Evolutionary conservation across 164 flowering plant genomes (phyloP), one percentile per base, ranked within the genome.

Genomic region (Santalum album): DNA sequence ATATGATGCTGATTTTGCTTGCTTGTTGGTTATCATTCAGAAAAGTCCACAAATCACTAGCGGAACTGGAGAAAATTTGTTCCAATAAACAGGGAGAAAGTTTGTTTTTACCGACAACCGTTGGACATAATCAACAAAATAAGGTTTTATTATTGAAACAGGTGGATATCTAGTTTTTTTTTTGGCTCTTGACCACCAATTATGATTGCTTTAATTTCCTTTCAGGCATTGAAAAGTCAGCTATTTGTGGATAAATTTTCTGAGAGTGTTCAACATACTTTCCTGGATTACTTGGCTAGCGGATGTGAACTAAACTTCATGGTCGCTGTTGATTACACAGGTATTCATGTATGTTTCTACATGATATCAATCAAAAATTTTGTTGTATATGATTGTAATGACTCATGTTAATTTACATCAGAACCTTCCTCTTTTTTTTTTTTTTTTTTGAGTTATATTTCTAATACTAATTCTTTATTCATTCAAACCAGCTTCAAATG

Each of bases 301-400:
- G 92, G 96, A n/a, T 88, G 67, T 71, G 85, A 85, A 58, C 62
- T 88, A 54, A 88, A 75, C 67, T 83, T 85, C 71, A 88, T 88
- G 96, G 96, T 83, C 59, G 96, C 96, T 43, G 53, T 88, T 67
- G 96, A 88, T 75, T 88, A 81, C 67, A 88, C 96, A 40, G 96
- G 96, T 86, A 64, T 25, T 32, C 40, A 65, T 58, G 21, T 24
- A 20, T 25, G 39, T 26, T 44, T 44, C 21, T 38, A 38, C 14
- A n/a, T n/a, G n/a, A n/a, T n/a, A n/a, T n/a, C n/a, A n/a, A n/a
- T n/a, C n/a, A n/a, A n/a, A n/a, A n/a, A n/a, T n/a, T n/a, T n/a
- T n/a, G n/a, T n/a, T n/a, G n/a, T n/a, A n/a, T n/a, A n/a, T n/a
- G n/a, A n/a, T n/a, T n/a, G n/a, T n/a, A n/a, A n/a, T n/a, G n/a